Conservation (phyloP, 2,329 filamentous ascomycete genomes). For the Diaporthe sp. region DNA sequence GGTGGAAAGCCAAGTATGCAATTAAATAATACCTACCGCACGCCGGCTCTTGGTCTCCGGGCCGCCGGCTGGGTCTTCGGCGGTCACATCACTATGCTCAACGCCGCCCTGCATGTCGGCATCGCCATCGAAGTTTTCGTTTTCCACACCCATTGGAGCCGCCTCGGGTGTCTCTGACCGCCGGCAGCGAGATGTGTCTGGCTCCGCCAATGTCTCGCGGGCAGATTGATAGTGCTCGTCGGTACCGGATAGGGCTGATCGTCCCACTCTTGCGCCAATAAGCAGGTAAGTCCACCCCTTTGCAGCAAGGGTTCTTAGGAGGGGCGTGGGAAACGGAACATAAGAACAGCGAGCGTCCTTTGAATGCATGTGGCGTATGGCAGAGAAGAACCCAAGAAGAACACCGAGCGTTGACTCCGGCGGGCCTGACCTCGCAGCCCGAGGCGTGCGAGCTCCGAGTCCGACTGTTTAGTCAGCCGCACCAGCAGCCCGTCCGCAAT, state of each 20-base stretch:
- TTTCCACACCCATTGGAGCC: background rate
- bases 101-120: conserved; percentile 3
- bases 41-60: background rate
- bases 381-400: conserved; percentile 9
- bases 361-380: background rate
- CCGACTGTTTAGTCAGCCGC: background rate
- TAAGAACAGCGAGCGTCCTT: background rate
- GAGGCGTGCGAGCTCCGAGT: conserved; percentile 20
- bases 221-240: background rate
- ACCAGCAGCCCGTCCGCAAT: background rate
- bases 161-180: background rate
- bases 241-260: background rate
- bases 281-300: background rate
- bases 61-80: background rate
- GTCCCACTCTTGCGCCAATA: background rate
- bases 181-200: background rate
- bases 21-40: conserved; percentile 8
- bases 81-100: conserved; percentile 1
- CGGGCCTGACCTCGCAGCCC: conserved; percentile 2
- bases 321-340: background rate
- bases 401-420: background rate
- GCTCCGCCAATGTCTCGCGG: background rate
- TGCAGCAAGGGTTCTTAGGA: background rate
- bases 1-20: background rate
- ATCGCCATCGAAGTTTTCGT: background rate